Evolutionary conservation across 192 early-diverging fungal species (phyloP), one percentile per base, ranked within the genome.

Genomic region (Rhizophagus clarus): DNA sequence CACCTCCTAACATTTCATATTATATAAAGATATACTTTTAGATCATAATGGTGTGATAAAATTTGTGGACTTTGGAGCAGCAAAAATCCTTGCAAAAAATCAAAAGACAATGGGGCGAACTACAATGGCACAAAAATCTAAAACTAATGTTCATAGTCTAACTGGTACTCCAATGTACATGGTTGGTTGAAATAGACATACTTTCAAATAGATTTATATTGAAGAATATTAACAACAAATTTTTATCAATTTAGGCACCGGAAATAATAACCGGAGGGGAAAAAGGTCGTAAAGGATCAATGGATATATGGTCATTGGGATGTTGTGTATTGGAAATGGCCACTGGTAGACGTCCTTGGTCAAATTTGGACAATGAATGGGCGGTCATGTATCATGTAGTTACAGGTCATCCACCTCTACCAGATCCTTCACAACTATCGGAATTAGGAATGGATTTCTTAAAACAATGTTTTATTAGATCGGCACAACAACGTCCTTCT

Each of bases 311-410:
- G 96, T 91, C 94, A 8, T 81, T 97, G 63, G 96, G 95, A 15
- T 98, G 96, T 80, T 96, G 95, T 80, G 87, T 98, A 17, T 85
- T 96, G 42, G 96, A 97, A 81, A 96, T 98, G 95, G 87, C 94
- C 3, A 96, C 95, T 0, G 96, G 96, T n/a, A 84, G 89, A 42
- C 91, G 91, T 70, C 95, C 96, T 2, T 97, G 96, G 96, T 87
- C 92, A 22, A 91, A 93, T 67, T 72, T 97, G 34, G 96, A 97
- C 76, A 97, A 97, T 79, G 94, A 97, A 84, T 97, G 95, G 95
- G 93, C 96, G 1, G 92, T 97, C 40, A 97, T 97, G 95, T 97
- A 93, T 80, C 94, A 96, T 79, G 94, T 95, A 9, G 93, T 93
- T 0, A 89, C 91, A 4, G 89, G 91, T 4, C 90, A 91, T 61